Evolutionary conservation across 2,329 filamentous ascomycete genomes (phyloP), one percentile per base, ranked within the genome.

Genomic region (Fusarium devonianum): DNA sequence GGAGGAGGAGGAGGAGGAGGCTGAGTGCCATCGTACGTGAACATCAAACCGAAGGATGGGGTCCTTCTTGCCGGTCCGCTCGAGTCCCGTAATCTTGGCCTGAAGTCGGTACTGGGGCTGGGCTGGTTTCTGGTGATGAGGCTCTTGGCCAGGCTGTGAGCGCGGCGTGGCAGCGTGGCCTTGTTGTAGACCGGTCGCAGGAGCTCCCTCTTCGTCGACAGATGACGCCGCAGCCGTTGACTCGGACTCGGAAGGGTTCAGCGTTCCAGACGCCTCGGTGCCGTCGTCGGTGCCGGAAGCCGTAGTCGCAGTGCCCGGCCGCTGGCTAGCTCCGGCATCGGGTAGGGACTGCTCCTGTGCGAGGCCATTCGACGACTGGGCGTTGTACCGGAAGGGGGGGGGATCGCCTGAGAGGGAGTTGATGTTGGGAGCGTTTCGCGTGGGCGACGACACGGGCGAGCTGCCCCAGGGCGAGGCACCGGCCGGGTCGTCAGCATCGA

Each of bases 1-100:
- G n/a, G n/a, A n/a, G n/a, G n/a, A n/a, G n/a, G n/a, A n/a, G n/a
- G n/a, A n/a, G n/a, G n/a, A n/a, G n/a, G n/a, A n/a, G 13, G 4
- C n/a, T 6, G 16, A 19, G 38, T 22, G 18, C 26, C 21, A 41
- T 62, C 65, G 26, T 86, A 97, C 94, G 74, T 99, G 91, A 57
- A 97, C 91, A 74, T 99, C 94, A 69, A 99, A 99, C 64, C 91
- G 85, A 53, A 99, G 74, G 60, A 97, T 92, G 1, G 92, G 92
- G 66, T 99, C 94, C 73, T 97, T 99, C 73, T 95, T 92, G 53
- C 92, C 92, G 4, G 90, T 94, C 51, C 94, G 83, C 75, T 99
- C 94, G 36, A 99, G 78, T 2, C 89, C 92, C 1, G 92, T 97
- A 57, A 99, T 92, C 77, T 97, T 99, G 34, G 89, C 92, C 70